Evolutionary conservation across 495 filamentous ascomycete species (phyloP).

Genomic region (Echria macrotheca): DNA sequence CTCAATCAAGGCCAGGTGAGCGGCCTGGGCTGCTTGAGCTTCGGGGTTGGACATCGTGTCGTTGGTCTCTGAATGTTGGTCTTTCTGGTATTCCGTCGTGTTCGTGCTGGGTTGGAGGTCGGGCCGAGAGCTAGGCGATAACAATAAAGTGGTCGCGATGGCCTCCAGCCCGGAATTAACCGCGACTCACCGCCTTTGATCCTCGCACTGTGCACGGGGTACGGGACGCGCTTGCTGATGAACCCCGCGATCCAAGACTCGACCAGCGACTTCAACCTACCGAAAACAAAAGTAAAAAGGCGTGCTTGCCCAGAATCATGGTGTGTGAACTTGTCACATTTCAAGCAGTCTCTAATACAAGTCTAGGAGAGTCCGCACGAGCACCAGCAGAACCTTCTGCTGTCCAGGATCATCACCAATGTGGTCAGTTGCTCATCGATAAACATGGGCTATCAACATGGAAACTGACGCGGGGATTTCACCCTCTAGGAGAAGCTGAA

Average conservation of each 20-base stretch:
- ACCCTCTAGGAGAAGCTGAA: slow-evolving; percentile 99
- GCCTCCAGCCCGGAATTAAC: too few species aligned
- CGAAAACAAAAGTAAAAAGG: too few species aligned
- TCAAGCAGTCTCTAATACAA: too few species aligned
- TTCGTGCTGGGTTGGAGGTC: too few species aligned
- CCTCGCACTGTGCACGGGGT: too few species aligned
- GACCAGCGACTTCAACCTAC: too few species aligned
- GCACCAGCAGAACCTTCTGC: slow-evolving; percentile 87
- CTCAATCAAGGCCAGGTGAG: slow-evolving; percentile 63
- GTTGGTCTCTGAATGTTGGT: slow-evolving; percentile 12
- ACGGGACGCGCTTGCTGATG: neutral
- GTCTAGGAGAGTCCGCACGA: slow-evolving; percentile 95
- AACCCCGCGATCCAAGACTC: slow-evolving; percentile 5
- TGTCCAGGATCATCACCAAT: slow-evolving; percentile 95
- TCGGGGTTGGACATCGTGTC: slow-evolving; percentile 28
- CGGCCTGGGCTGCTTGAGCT: slow-evolving; percentile 38
- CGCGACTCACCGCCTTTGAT: too few species aligned
- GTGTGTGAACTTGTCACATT: too few species aligned
- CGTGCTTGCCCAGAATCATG: too few species aligned
- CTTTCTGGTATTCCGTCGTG: neutral
- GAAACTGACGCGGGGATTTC: too few species aligned
- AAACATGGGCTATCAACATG: too few species aligned
- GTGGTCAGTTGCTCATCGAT: slow-evolving; percentile 62
- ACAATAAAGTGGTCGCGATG: neutral
- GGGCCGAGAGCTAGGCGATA: neutral